These are phyloP conservation scores for Pestalotiopsis sp. DNA, from an alignment of 2,329 filamentous ascomycete genomes.

Conservation along the genomic window DNA sequence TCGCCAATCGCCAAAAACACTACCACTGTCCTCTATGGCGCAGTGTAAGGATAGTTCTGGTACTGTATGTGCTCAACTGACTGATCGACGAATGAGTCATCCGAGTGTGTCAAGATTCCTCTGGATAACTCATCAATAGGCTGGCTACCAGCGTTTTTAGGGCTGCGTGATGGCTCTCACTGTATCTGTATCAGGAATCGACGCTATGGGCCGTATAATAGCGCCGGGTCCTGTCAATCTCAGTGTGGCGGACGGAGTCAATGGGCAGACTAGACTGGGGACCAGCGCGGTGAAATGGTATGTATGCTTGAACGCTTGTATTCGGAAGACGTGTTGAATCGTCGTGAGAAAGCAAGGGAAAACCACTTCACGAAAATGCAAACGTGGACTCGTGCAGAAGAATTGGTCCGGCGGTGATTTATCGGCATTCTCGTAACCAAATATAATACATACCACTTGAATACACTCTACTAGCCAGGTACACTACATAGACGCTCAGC, in stretches of 20 bases:
- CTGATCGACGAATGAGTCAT: constrained; percentile 5
- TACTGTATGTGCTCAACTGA: background rate
- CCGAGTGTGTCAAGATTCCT: constrained; percentile 1
- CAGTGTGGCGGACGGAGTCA: background rate
- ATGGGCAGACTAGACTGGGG: background rate
- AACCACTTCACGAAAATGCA: background rate
- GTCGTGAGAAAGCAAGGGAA: background rate
- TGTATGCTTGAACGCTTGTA: background rate
- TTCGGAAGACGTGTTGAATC: background rate
- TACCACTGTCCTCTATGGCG: background rate
- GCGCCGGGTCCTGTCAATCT: background rate
- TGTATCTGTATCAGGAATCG: background rate
- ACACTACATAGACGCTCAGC: background rate
- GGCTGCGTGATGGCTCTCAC: background rate
- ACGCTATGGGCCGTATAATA: background rate
- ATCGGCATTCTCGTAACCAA: background rate
- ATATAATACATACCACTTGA: background rate
- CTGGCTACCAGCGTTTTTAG: background rate
- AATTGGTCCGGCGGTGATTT: background rate
- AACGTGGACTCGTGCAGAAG: background rate
- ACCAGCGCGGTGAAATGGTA: background rate
- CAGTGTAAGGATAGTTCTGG: background rate
- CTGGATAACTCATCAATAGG: background rate
- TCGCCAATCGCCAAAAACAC: background rate
- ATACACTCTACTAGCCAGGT: background rate